Percentiles rank a stretch among this genome's conserved stretches.
These are phyloP conservation scores for Sporisorium sorghi DNA, from an alignment of 1,284 basidiomycete genomes.

Conservation along the genomic window DNA sequence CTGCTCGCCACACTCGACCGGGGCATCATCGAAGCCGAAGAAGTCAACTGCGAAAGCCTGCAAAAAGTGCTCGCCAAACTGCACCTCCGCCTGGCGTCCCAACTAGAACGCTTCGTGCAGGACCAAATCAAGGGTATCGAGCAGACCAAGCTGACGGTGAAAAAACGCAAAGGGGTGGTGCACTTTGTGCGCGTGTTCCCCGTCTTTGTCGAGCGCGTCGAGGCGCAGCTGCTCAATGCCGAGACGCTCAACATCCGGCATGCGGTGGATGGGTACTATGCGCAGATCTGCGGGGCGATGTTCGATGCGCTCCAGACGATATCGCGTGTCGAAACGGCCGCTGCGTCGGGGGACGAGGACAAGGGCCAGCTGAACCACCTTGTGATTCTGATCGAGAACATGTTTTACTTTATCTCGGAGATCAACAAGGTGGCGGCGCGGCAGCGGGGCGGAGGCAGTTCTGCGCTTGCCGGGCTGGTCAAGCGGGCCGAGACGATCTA, in stretches of 20 bases:
- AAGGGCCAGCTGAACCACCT: constrained; percentile 97
- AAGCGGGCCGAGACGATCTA: constrained; percentile 84
- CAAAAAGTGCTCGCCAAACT: constrained; percentile 82
- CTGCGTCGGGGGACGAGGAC: constrained; percentile 72
- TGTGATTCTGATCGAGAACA: constrained; percentile 95
- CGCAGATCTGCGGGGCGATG: constrained; percentile 86
- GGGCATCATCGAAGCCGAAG: constrained; percentile 82
- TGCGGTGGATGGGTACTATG: constrained; percentile 85
- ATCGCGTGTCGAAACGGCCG: constrained; percentile 82
- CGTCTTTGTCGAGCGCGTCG: constrained; percentile 84
- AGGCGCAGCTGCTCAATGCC: constrained; percentile 81
- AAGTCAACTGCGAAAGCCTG: constrained; percentile 81
- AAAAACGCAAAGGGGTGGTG: constrained; percentile 91
- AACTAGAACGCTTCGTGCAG: constrained; percentile 61
- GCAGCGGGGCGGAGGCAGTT: constrained; percentile 20
- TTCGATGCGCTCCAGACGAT: constrained; percentile 93
- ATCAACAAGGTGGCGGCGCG: constrained; percentile 74
- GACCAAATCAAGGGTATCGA: constrained; percentile 84
- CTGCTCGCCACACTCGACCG: constrained; percentile 83
- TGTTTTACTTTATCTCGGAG: constrained; percentile 90
- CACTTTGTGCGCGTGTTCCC: constrained; percentile 94
- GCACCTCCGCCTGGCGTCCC: constrained; percentile 71
- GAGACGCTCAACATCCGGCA: constrained; percentile 80
- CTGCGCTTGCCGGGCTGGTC: constrained; percentile 76
- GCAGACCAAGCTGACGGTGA: constrained; percentile 87